These are phyloP conservation scores for Lasiodiplodia sp. DNA, from an alignment of 2,329 filamentous ascomycete species.

Conservation along the genomic window DNA sequence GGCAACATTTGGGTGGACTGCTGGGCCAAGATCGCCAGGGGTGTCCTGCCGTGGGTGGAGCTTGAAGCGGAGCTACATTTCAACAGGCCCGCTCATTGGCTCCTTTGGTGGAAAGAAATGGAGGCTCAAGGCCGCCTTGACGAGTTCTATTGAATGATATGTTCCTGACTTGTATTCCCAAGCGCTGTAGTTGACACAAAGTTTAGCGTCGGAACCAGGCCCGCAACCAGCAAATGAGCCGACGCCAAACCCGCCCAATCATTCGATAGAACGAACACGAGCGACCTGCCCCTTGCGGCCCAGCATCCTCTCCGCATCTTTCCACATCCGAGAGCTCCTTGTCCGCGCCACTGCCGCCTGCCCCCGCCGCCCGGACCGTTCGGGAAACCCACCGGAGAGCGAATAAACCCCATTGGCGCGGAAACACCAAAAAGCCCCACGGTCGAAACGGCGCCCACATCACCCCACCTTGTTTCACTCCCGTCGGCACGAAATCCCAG, in stretches of 20 bases:
- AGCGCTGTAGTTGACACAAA: neutral
- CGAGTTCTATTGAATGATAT: neutral
- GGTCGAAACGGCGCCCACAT: too few species aligned
- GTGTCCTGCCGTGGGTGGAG: too few species aligned
- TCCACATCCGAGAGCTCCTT: neutral
- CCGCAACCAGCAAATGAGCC: neutral
- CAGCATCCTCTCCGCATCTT: neutral
- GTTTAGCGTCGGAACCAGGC: constrained; percentile 10
- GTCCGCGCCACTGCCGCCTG: neutral
- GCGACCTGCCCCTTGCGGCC: neutral
- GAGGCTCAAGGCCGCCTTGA: neutral
- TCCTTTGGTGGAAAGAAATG: neutral
- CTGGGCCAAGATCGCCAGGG: neutral
- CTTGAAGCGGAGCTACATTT: neutral
- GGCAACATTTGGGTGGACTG: constrained; percentile 3
- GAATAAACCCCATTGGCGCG: neutral
- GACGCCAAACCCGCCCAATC: neutral
- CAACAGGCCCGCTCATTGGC: neutral
- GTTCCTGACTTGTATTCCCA: too few species aligned
- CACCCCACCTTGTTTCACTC: neutral
- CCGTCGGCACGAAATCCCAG: neutral
- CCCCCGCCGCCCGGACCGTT: neutral
- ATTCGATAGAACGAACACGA: neutral
- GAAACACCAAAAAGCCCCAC: neutral
- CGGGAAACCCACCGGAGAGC: neutral